These are phyloP conservation scores for Vitis hybrid DNA, from an alignment of 177 flowering plant genomes.

Conservation along the genomic window DNA sequence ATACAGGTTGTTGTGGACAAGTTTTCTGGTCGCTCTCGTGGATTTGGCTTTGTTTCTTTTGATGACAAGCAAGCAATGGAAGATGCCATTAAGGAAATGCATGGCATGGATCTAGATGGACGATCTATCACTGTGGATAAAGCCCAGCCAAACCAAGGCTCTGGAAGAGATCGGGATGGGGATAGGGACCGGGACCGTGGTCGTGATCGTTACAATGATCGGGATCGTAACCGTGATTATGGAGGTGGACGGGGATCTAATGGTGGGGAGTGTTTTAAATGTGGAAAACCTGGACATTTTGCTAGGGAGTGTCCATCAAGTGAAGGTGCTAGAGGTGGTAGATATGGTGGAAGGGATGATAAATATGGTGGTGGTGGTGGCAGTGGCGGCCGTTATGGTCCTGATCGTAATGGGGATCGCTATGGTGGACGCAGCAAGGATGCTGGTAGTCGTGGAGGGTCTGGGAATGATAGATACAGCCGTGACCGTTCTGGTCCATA, in stretches of 20 bases:
- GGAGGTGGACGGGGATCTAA: constrained; percentile 60
- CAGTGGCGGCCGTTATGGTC: constrained; percentile 35
- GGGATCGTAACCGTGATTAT: constrained; percentile 48
- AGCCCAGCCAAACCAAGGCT: constrained; percentile 80
- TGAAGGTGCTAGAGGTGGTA: constrained; percentile 74
- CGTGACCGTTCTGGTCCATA: constrained; percentile 93
- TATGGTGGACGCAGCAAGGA: constrained; percentile 71
- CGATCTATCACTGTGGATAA: constrained; percentile 91
- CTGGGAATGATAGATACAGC: constrained; percentile 61
- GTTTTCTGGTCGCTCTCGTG: constrained; percentile 94
- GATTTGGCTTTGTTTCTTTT: constrained; percentile 98
- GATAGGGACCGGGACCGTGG: constrained; percentile 42
- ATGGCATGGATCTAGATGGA: constrained; percentile 93
- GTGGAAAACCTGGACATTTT: constrained; percentile 99
- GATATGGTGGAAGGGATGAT: constrained; percentile 64
- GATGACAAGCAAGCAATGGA: constrained; percentile 93
- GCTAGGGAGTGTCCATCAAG: constrained; percentile 91
- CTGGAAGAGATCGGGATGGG: constrained; percentile 72
- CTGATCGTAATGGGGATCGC: constrained; percentile 69
- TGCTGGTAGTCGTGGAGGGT: constrained; percentile 64
- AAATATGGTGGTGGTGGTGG: constrained; percentile 60
- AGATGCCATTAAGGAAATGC: constrained; percentile 92
- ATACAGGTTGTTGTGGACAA: constrained; percentile 85
- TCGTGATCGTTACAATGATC: constrained; percentile 53
- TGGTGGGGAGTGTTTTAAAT: constrained; percentile 89